Evolutionary conservation across 257 asterid genomes (phyloP).

Genomic region (Petunia secreta): DNA sequence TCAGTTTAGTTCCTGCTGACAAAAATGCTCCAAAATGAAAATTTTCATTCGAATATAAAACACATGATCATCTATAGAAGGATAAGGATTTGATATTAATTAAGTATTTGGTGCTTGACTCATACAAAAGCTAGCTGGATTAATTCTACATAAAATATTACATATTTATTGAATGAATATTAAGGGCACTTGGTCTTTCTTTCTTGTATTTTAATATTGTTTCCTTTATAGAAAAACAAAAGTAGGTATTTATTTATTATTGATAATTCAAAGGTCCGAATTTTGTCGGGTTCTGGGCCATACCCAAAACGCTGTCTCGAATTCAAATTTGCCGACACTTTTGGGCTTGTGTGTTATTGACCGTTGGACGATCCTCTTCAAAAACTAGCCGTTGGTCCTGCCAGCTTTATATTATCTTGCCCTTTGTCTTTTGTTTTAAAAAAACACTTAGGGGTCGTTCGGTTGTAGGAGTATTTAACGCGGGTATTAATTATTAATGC

Average conservation of each 20-base stretch:
- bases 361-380: slow-evolving; percentile 22
- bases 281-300: slow-evolving; percentile 8
- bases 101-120: neutral
- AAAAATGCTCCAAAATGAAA: too few species aligned
- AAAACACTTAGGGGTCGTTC: neutral
- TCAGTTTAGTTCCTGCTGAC: too few species aligned
- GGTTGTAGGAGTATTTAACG: too few species aligned
- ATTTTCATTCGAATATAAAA: too few species aligned
- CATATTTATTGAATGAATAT: neutral
- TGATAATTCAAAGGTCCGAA: neutral
- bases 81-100: neutral
- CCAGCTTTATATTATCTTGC: slow-evolving; percentile 11
- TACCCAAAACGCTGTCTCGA: neutral
- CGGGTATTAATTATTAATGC: too few species aligned
- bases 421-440: neutral
- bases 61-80: neutral
- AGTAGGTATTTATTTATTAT: neutral
- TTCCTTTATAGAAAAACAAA: neutral
- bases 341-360: neutral
- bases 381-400: slow-evolving; percentile 29
- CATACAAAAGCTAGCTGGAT: slow-evolving; percentile 7
- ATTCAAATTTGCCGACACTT: slow-evolving; percentile 28
- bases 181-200: neutral
- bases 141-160: neutral
- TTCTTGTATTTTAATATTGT: neutral